Percentiles rank a stretch among this genome's conserved stretches.
Evolutionary conservation across 2,329 filamentous ascomycete species (phyloP).

Genomic region (Lachnellula cervina): DNA sequence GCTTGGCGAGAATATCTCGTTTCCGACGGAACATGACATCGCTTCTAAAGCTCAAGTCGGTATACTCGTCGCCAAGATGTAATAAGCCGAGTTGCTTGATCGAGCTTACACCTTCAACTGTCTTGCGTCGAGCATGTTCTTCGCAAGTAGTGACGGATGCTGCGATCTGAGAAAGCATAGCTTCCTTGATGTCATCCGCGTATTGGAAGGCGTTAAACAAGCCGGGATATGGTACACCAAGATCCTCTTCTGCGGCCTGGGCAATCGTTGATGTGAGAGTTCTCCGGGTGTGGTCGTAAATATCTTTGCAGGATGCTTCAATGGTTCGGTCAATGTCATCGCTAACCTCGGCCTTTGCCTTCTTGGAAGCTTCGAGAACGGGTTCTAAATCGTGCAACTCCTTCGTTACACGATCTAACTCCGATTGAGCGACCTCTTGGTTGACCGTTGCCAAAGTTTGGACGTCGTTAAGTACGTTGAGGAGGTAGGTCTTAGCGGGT

Average conservation of each 20-base stretch:
- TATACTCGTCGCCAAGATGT: constrained; percentile 83
- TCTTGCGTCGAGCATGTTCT: constrained; percentile 74
- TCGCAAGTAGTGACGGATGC: constrained; percentile 75
- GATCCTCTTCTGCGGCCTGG: constrained; percentile 68
- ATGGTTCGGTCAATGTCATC: constrained; percentile 78
- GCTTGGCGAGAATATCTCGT: constrained; percentile 73
- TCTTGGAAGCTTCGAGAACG: constrained; percentile 76
- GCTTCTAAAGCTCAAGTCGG: constrained; percentile 79
- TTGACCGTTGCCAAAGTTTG: constrained; percentile 81
- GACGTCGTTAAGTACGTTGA: constrained; percentile 88
- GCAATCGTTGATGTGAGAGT: constrained; percentile 71
- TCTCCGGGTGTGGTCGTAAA: constrained; percentile 78
- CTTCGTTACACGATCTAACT: constrained; percentile 75
- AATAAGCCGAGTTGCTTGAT: constrained; percentile 86
- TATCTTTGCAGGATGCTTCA: constrained; percentile 76
- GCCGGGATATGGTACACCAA: constrained; percentile 83
- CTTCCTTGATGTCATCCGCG: constrained; percentile 85
- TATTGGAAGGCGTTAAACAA: constrained; percentile 82
- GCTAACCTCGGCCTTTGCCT: constrained; percentile 71
- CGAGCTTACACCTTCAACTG: constrained; percentile 73
- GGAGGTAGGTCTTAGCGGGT: constrained; percentile 88
- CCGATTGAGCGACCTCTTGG: constrained; percentile 75
- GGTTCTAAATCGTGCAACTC: constrained; percentile 83
- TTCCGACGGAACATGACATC: constrained; percentile 92
- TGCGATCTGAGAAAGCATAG: constrained; percentile 85